phyloP scores from a whole-genome alignment of 2,329 filamentous ascomycete species.

The Penicillium decumbens region DNA sequence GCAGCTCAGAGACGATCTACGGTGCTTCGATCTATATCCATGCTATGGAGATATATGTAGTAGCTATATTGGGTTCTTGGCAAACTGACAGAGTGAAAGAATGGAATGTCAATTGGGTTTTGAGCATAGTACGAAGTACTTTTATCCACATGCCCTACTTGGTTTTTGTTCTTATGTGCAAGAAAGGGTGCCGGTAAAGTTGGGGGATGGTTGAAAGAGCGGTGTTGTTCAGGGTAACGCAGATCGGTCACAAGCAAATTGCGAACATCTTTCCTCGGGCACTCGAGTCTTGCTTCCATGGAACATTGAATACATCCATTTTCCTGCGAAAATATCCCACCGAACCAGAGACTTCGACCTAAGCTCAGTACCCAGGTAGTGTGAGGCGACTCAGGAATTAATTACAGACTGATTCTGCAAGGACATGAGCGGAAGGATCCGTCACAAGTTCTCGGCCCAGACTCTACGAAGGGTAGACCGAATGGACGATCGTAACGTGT shows the following conservation, averaged over 20 bases:
- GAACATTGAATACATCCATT: background rate
- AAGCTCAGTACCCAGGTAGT: background rate
- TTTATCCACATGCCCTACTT: too few relatives aligned
- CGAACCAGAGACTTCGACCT: background rate
- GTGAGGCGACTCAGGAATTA: too few relatives aligned
- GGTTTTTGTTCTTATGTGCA: background rate
- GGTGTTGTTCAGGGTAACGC: background rate
- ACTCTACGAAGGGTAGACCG: conserved; percentile 7
- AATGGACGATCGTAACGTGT: conserved; percentile 12
- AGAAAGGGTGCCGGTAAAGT: background rate
- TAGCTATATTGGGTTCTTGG: too few relatives aligned
- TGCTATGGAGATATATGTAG: too few relatives aligned
- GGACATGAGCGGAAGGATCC: conserved; percentile 6
- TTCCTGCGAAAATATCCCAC: background rate
- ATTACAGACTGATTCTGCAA: background rate
- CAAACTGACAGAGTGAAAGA: too few relatives aligned
- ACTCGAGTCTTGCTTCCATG: background rate
- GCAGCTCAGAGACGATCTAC: too few relatives aligned
- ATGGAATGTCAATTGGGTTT: too few relatives aligned
- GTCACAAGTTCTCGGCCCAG: conserved; percentile 9
- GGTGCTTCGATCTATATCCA: too few relatives aligned
- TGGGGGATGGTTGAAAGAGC: background rate
- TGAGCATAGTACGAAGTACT: too few relatives aligned
- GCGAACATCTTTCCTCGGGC: background rate
- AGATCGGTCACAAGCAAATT: background rate